A percentile compares a stretch with the other conserved stretches of the same genome.
Evolutionary conservation across 78 protist genomes (phyloP).

Genomic region (Dictyostelium brefeldianum): DNA sequence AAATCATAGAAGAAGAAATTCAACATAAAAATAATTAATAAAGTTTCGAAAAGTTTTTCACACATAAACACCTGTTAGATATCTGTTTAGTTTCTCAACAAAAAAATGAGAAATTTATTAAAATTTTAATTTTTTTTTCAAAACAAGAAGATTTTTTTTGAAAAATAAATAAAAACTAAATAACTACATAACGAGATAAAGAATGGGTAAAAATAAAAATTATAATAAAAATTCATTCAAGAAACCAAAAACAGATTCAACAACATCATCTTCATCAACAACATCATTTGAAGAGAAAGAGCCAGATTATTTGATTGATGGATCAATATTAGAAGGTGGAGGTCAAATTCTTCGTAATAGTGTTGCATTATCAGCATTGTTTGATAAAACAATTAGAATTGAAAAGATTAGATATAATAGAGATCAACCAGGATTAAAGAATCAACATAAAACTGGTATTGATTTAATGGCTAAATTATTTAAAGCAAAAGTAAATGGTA

Average conservation of each 20-base stretch:
- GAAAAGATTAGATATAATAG: slow-evolving; percentile 78
- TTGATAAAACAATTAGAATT: slow-evolving; percentile 43
- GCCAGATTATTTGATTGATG: slow-evolving; percentile 57
- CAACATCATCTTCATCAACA: background rate
- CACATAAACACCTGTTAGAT: too few species aligned
- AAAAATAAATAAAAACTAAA: too few species aligned
- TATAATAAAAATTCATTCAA: slow-evolving; percentile 16
- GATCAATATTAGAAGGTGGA: slow-evolving; percentile 87
- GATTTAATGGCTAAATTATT: slow-evolving; percentile 73
- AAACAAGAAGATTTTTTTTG: too few species aligned
- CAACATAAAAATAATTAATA: slow-evolving; percentile 19
- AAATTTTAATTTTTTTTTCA: too few species aligned
- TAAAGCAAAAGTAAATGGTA: slow-evolving; percentile 39
- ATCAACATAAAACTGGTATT: slow-evolving; percentile 85
- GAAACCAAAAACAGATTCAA: background rate
- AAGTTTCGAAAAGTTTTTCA: too few species aligned
- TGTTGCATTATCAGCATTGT: slow-evolving; percentile 47
- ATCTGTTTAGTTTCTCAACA: too few species aligned
- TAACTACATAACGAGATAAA: too few species aligned
- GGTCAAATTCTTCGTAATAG: slow-evolving; percentile 88
- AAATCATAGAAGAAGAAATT: slow-evolving; percentile 63
- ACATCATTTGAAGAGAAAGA: background rate
- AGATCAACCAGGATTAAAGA: slow-evolving; percentile 79
- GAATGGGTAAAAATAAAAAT: slow-evolving; percentile 21
- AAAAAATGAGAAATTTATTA: too few species aligned